Base-by-base conservation (phyloP, 108 stramenopile genomes). In the Conticribra guillardii region DNA sequence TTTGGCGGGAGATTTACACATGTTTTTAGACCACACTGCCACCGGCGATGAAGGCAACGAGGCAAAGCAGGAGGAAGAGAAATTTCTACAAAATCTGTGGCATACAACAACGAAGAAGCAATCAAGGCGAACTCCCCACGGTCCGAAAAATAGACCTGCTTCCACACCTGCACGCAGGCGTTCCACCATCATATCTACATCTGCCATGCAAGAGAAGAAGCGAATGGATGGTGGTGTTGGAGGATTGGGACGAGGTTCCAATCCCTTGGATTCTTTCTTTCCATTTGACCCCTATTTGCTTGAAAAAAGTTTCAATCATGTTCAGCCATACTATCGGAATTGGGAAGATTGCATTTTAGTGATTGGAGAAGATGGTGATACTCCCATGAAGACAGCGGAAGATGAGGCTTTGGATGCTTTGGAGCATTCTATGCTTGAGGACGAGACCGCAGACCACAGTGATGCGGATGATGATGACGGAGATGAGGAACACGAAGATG, bases 231-330 rank as follows among this genome's bases (percentile, higher is more conserved):
- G 90, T 9, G 92, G 90, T 22, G 90, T 93, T n/a, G 95, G 95
- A 32, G 95, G 92, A 53, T 57, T 97, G 27, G 96, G 95, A 11
- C 69, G 80, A 27, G 97, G 96, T 61, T 89, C 82, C 9, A 98
- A 99, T 83, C 97, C 98, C 8, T 69, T 99, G 32, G 91, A 96
- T 50, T 95, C 96, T 0, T 99, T 96, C 61, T 99, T 99, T 66
- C 98, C 98, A 4, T 99, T 99, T 69, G 98, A 99, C 78, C 98
- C 98, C 8, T 96, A 92, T 64, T 72, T 99, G 21, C 74, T 99
- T 29, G 74, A 90, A 50, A 80, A 82, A 51, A 94, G 96, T 4
- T 86, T 94, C 65, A 71, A 30, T 2, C 85, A 71, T 67, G 81
- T 99, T 15, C 95, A 92, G 48, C 85, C 90, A 9, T 86, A 83